Base-by-base conservation (phyloP, 2,329 filamentous ascomycete species). In the Alternaria sp. region DNA sequence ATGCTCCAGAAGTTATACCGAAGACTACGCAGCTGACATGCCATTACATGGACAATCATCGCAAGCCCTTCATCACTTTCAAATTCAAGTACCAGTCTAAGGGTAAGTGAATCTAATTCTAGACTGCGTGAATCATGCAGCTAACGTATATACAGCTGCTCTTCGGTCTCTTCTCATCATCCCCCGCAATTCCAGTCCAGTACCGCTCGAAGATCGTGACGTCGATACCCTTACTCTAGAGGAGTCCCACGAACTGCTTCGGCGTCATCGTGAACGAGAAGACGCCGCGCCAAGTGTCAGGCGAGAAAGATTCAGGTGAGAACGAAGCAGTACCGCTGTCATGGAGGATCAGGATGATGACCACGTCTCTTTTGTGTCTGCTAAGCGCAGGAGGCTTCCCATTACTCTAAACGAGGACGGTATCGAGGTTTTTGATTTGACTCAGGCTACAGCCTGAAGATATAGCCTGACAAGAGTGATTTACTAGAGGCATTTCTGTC, bases 111-210 rank as follows among this genome's bases (percentile, higher is more conserved):
- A 6, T 5, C 2, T 7, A 16, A 14, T 16, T 16, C 11, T 16
- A 3, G 5, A 34, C 32, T 16, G 1, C 4, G 14, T 14, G 0
- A 11, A 14, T 34, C 32, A 34, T 6, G 32, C 32, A 34, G 14
- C 32, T 34, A 14, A 34, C 12, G 32, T 11, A 34, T 12, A 38
- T 39, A 16, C 18, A 73, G 70, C 56, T 39, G 67, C 67, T 1
- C 65, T 81, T 1, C 69, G 79, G 57, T 64, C 70, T 1, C 67
- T 80, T 3, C 42, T 71, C 5, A 62, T 81, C 34, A 70, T 80
- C 16, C 71, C 68, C 4, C 68, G 72, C 11, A 69, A 56, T 1
- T 73, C 72, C 1, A 71, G 61, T 11, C 77, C 74, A 1, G 43
- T 65, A 2, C 68, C 64, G 0, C 57, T 68, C 2, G 63, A 70